phyloP scores from a whole-genome alignment of 148 eudicot species.

The Rhododendron kiyosumense region DNA sequence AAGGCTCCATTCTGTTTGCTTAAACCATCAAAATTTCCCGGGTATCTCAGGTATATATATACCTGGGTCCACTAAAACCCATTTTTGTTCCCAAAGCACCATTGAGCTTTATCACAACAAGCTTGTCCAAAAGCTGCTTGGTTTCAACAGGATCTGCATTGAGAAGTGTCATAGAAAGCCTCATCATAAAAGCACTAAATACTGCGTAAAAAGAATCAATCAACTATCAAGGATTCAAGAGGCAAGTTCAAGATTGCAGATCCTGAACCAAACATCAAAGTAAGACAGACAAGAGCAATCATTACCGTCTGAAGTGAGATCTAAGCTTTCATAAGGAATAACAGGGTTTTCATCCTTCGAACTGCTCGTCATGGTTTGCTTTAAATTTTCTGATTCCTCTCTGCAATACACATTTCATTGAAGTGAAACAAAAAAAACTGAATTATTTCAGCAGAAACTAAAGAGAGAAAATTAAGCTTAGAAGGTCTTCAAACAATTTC shows the following conservation, averaged over 20 bases:
- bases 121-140: constrained; percentile 43
- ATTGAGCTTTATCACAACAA: constrained; percentile 43
- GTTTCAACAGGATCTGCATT: constrained; percentile 34
- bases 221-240: background rate
- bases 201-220: background rate
- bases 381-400: constrained; percentile 18
- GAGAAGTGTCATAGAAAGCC: background rate
- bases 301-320: constrained; percentile 38
- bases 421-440: background rate
- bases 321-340: constrained; percentile 36
- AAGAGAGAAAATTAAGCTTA: background rate
- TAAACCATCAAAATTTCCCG: background rate
- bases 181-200: background rate
- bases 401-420: constrained; percentile 20
- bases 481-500: background rate
- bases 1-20: background rate
- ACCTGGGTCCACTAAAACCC: constrained; percentile 52
- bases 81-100: constrained; percentile 28
- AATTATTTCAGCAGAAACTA: background rate
- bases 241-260: background rate
- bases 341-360: constrained; percentile 19
- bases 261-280: background rate
- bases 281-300: background rate
- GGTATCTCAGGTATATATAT: constrained; percentile 7
- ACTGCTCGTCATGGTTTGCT: constrained; percentile 11